Evolutionary conservation across 768 basidiomycete genomes (phyloP), one percentile per base, ranked within the genome.

Genomic region (Tricholoma bakamatsutake): DNA sequence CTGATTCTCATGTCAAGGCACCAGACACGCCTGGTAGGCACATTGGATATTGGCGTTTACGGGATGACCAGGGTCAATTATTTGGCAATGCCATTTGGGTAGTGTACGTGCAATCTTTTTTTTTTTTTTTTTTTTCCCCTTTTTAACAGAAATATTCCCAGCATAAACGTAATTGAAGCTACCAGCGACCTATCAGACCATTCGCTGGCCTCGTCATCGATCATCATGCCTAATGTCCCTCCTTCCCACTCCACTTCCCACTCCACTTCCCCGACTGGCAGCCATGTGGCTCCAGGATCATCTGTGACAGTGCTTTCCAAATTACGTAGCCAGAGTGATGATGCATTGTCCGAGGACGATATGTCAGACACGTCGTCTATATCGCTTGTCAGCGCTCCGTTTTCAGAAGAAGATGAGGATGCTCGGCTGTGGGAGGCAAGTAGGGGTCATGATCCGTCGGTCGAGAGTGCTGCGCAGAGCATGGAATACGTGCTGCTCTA

Each of bases 1-100:
- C 34, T 47, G 45, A 45, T 45, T 35, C 4, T 28, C 15, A 40
- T 55, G 17, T 24, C 24, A 47, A 85, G 82, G 90, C 90, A 12
- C 92, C 92, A 10, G 90, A 90, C 45, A 61, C 66, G 11, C 78
- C 87, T 2, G 89, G 89, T 10, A 77, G 80, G 52, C 91, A 90
- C 69, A 80, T 85, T 54, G 80, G 87, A 50, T 90, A 88, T 62
- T 93, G 89, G 88, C 76, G 84, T 42, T 66, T 93, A 55, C 80
- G 71, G 56, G 83, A 88, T 61, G 79, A 76, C 5, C 62, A 74
- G 15, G 82, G 80, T 1, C 75, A 75, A 40, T 65, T 81, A 45
- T 93, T 93, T 62, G 90, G 88, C 24, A 73, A 85, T 52, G 85
- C 79, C 55, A 75, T 93, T 17, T 91, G 90, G 88, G 81, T 88